Percentiles rank a stretch among this genome's conserved stretches.
phyloP scores from a whole-genome alignment of 768 basidiomycete genomes.

The Dacryopinax primogenitus region DNA sequence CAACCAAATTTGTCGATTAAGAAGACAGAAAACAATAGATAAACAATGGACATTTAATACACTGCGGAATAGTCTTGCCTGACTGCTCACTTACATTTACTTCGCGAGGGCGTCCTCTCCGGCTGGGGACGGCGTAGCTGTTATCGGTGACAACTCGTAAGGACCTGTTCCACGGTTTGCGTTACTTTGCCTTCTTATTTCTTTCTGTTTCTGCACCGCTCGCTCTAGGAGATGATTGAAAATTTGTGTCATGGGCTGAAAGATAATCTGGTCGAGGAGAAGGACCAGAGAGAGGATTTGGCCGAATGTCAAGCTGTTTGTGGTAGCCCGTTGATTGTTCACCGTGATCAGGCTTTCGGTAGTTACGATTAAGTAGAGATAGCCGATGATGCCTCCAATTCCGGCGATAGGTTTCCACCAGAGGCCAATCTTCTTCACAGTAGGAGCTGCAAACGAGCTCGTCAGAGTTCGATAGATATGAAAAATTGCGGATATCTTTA shows the following conservation, averaged over 20 bases:
- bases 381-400: neutral
- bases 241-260: neutral
- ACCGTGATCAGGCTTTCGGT: neutral
- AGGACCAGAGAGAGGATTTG: constrained; percentile 3
- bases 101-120: too few relatives aligned
- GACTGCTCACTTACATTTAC: too few relatives aligned
- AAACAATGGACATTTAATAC: too few relatives aligned
- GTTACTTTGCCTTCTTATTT: neutral
- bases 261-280: constrained; percentile 2
- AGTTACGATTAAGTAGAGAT: neutral
- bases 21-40: too few relatives aligned
- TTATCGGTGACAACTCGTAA: neutral
- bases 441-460: neutral
- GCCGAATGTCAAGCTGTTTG: neutral
- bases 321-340: neutral
- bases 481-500: too few relatives aligned
- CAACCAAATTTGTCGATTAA: too few relatives aligned
- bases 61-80: too few relatives aligned
- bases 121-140: neutral
- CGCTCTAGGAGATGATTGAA: neutral
- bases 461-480: too few relatives aligned
- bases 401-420: neutral
- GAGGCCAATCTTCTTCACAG: neutral
- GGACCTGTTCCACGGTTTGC: neutral
- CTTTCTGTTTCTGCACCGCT: neutral